Evolutionary conservation across 2,329 filamentous ascomycete genomes (phyloP), one percentile per base, ranked within the genome.

Genomic region (Aspergillus sp.): DNA sequence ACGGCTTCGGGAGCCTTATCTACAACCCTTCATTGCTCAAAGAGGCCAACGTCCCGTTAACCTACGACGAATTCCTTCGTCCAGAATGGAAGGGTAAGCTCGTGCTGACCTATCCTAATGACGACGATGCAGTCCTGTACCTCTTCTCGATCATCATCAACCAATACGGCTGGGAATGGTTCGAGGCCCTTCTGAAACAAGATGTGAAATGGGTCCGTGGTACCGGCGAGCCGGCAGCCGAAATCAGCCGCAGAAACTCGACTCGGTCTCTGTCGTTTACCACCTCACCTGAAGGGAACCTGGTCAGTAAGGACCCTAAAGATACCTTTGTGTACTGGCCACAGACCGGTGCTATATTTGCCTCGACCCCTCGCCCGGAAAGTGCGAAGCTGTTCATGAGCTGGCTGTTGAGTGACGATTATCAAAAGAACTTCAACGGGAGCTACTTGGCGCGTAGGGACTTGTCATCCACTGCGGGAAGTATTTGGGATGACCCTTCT

Each of bases 191-290:
- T 6, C 32, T 29, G 2, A n/a, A 39, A 10, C 36, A 54, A 20
- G 39, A 54, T 7, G 52, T 54, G 7, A 22, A 54, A 24, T 54
- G 52, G 52, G 52, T 54, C 16, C 20, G 52, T 4, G 52, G 52
- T 22, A 45, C 36, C 14, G 26, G 39, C 14, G 39, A 32, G 18
- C 52, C 36, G 1, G 52, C 32, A 6, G 52, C 18, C 10, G 36
- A 42, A 3, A 45, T 54, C 22, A 22, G 22, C 14, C 36, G 5
- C 1, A 54, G 32, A 16, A 24, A 9, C 14, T 16, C 39, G 1
- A 39, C 52, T 18, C 52, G 22, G 14, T 46, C 39, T 1, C 12
- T 54, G 16, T 42, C 52, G 6, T 54, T 54, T 22, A 54, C 52
- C 7, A 54, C 52, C 11, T 22, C 18, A 0, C 18, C 36, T 11